Evolutionary conservation across 2,329 filamentous ascomycete genomes (phyloP).

Genomic region (Ascochyta pisi): DNA sequence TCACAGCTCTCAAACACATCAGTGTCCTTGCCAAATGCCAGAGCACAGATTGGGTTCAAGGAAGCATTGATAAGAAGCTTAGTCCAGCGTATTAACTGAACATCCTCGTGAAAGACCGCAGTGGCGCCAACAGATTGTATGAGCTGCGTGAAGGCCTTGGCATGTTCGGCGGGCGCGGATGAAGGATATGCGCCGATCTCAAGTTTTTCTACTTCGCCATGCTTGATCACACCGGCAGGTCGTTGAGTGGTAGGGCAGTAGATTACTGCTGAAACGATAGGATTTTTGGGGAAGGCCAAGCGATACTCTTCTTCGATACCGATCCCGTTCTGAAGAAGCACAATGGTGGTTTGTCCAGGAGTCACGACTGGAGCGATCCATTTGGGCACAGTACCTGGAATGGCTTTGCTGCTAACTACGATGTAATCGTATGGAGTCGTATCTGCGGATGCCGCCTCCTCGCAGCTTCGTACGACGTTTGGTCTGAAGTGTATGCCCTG

Average conservation of each 20-base stretch:
- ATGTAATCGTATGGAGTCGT: conserved; percentile 54
- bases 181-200: conserved; percentile 60
- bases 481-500: conserved; percentile 45
- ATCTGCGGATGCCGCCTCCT: conserved; percentile 42
- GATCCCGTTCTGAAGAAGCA: conserved; percentile 68
- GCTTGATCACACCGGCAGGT: conserved; percentile 55
- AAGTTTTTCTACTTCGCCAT: conserved; percentile 56
- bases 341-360: conserved; percentile 57
- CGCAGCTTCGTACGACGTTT: conserved; percentile 43
- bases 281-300: conserved; percentile 57
- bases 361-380: conserved; percentile 52
- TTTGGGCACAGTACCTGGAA: conserved; percentile 48
- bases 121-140: conserved; percentile 55
- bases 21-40: conserved; percentile 62
- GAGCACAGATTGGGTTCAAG: conserved; percentile 67
- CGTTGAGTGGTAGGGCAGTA: conserved; percentile 62
- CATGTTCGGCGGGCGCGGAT: conserved; percentile 19
- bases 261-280: conserved; percentile 63
- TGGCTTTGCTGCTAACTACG: conserved; percentile 57
- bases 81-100: conserved; percentile 65
- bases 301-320: conserved; percentile 64
- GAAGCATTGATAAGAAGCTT: conserved; percentile 68
- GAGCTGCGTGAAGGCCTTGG: conserved; percentile 51
- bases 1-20: conserved; percentile 56
- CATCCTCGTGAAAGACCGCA: conserved; percentile 59